A percentile compares a stretch with the other conserved stretches of the same genome.
Evolutionary conservation across 2,329 filamentous ascomycete genomes (phyloP).

Genomic region (Trichoderma aggressivum): DNA sequence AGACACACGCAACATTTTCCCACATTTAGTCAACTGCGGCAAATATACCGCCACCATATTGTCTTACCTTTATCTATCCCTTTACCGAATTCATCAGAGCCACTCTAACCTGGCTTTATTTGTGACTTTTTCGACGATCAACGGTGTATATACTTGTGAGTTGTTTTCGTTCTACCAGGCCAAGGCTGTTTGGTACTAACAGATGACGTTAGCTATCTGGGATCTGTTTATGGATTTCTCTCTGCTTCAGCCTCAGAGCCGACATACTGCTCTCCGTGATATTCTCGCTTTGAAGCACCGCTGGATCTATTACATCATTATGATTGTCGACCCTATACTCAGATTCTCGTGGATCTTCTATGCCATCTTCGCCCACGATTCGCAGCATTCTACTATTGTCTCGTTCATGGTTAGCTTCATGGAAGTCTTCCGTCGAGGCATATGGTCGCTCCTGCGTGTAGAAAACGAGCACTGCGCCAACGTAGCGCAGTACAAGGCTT

Average conservation of each 20-base stretch:
- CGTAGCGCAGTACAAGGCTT: slow-evolving; percentile 84
- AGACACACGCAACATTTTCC: slow-evolving; percentile 84
- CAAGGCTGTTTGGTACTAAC: not conserved
- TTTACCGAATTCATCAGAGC: slow-evolving; percentile 72
- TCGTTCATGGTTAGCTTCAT: slow-evolving; percentile 76
- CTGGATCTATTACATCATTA: slow-evolving; percentile 84
- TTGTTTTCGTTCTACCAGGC: slow-evolving; percentile 18
- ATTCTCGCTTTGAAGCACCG: slow-evolving; percentile 73
- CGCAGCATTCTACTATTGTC: slow-evolving; percentile 78
- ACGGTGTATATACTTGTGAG: slow-evolving; percentile 76
- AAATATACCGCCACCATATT: slow-evolving; percentile 87
- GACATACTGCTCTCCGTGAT: slow-evolving; percentile 67
- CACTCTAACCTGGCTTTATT: slow-evolving; percentile 64
- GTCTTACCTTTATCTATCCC: slow-evolving; percentile 71
- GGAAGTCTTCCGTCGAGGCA: slow-evolving; percentile 78
- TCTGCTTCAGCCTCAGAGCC: slow-evolving; percentile 72
- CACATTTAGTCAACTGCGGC: slow-evolving; percentile 85
- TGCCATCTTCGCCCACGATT: slow-evolving; percentile 72
- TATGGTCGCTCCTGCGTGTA: slow-evolving; percentile 91
- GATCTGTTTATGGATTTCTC: slow-evolving; percentile 97
- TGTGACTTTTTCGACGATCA: slow-evolving; percentile 75
- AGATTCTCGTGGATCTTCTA: slow-evolving; percentile 96
- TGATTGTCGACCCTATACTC: slow-evolving; percentile 77
- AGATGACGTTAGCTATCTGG: slow-evolving; percentile 64
- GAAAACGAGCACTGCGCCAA: slow-evolving; percentile 98